Evolutionary conservation across 345 rosid species (phyloP).

Genomic region (Populus ilicifolia): DNA sequence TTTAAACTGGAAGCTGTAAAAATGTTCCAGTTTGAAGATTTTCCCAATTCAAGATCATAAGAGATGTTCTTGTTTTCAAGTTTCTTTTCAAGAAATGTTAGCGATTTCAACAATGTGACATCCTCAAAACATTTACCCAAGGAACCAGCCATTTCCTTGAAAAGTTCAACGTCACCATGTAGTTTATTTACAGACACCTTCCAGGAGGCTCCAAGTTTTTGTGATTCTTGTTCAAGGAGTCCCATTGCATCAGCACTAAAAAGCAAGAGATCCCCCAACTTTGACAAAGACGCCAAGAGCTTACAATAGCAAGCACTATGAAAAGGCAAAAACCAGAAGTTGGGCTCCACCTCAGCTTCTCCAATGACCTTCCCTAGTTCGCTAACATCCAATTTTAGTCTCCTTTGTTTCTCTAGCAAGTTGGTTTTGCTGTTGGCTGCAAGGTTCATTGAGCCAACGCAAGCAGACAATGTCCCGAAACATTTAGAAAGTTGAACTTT

Average conservation of each 20-base stretch:
- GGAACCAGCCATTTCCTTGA: conserved; percentile 38
- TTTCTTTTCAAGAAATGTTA: conserved; percentile 40
- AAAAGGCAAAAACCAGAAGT: conserved; percentile 79
- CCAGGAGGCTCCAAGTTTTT: conserved; percentile 27
- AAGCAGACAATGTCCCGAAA: conserved; percentile 40
- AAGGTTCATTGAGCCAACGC: conserved; percentile 41
- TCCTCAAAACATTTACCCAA: conserved; percentile 52
- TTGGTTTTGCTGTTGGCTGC: conserved; percentile 23
- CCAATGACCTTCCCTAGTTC: conserved; percentile 49
- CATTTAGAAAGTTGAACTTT: conserved; percentile 48
- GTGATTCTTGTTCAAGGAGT: conserved; percentile 44
- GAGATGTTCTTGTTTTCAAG: conserved; percentile 30
- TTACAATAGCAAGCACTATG: conserved; percentile 52
- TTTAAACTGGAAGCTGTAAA: conserved; percentile 16
- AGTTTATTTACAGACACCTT: conserved; percentile 34
- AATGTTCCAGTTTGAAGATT: conserved; percentile 29
- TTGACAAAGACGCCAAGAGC: conserved; percentile 53
- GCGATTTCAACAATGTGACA: conserved; percentile 46
- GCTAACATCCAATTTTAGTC: conserved; percentile 37
- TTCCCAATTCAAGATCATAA: conserved; percentile 58
- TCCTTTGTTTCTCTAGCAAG: conserved; percentile 45
- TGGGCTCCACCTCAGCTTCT: conserved; percentile 85
- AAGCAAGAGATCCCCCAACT: conserved; percentile 54
- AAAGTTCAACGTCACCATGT: conserved; percentile 46
- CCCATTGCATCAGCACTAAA: conserved; percentile 45